Evolutionary conservation across 176 grass and related monocot genomes (phyloP).

Genomic region (Musa schizocarpa): DNA sequence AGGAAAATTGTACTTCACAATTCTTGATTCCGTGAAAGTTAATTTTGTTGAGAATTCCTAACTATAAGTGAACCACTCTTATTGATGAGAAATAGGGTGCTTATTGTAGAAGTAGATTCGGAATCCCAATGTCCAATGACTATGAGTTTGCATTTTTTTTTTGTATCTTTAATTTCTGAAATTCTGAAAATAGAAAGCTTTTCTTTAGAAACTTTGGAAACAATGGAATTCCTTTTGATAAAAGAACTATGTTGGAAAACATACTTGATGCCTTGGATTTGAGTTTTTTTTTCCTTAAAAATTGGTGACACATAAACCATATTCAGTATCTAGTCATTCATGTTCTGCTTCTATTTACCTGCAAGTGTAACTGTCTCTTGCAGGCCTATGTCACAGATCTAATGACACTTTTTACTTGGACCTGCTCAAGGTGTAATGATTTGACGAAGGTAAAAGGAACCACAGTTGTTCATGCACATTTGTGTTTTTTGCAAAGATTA

Average conservation of each 20-base stretch:
- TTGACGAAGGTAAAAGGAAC: conserved; percentile 39
- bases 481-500: too few relatives aligned
- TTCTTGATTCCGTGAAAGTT: not conserved
- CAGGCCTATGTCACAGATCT: conserved; percentile 93
- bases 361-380: conserved; percentile 1
- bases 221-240: too few relatives aligned
- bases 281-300: too few relatives aligned
- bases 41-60: not conserved
- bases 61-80: not conserved
- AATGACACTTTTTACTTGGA: conserved; percentile 81
- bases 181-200: too few relatives aligned
- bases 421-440: conserved; percentile 70
- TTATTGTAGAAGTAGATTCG: not conserved
- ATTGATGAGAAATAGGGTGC: not conserved
- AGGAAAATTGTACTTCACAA: not conserved
- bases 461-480: not conserved
- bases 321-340: not conserved
- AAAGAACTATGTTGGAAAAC: too few relatives aligned
- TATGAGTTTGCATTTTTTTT: too few relatives aligned
- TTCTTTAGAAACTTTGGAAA: too few relatives aligned
- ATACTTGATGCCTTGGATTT: too few relatives aligned
- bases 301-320: too few relatives aligned
- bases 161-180: too few relatives aligned
- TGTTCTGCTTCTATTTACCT: not conserved
- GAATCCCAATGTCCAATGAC: too few relatives aligned